These are phyloP conservation scores for Physcia stellaris DNA, from an alignment of 495 filamentous ascomycete species.

Conservation along the genomic window DNA sequence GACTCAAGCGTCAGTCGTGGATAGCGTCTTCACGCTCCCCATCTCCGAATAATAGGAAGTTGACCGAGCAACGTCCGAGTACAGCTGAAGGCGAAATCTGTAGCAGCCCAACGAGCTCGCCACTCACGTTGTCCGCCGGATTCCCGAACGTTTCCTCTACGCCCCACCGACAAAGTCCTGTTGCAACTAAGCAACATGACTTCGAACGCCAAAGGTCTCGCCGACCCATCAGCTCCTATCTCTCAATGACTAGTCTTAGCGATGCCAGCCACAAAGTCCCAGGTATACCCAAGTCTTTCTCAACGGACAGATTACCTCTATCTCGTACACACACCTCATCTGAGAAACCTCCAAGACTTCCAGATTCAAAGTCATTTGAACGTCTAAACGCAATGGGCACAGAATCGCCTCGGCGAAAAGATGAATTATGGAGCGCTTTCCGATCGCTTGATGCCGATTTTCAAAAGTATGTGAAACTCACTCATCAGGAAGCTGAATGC, in stretches of 20 bases:
- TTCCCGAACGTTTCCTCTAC: slow-evolving; percentile 17
- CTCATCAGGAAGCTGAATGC: slow-evolving; percentile 2
- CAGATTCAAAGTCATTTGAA: slow-evolving; percentile 29
- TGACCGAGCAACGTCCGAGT: no score
- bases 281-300: slow-evolving; percentile 41
- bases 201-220: slow-evolving; percentile 32
- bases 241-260: no score
- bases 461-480: slow-evolving; percentile 42
- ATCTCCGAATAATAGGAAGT: no score
- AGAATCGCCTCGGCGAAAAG: slow-evolving; percentile 45
- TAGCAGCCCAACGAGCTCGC: no score
- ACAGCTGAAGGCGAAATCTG: no score
- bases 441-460: slow-evolving; percentile 70
- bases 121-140: no score
- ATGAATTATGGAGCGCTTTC: slow-evolving; percentile 85
- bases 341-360: slow-evolving; percentile 37
- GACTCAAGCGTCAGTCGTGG: slow-evolving; percentile 56
- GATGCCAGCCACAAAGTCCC: slow-evolving; percentile 37
- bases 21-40: slow-evolving; percentile 44
- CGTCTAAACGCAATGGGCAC: slow-evolving; percentile 17
- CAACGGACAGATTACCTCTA: slow-evolving; percentile 40
- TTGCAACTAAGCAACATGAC: slow-evolving; percentile 20
- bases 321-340: slow-evolving; percentile 28
- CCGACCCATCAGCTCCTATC: slow-evolving; percentile 37
- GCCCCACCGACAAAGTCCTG: slow-evolving; percentile 19